Evolutionary conservation across 2,329 filamentous ascomycete genomes (phyloP).

Genomic region (Arachnomyces sp.): DNA sequence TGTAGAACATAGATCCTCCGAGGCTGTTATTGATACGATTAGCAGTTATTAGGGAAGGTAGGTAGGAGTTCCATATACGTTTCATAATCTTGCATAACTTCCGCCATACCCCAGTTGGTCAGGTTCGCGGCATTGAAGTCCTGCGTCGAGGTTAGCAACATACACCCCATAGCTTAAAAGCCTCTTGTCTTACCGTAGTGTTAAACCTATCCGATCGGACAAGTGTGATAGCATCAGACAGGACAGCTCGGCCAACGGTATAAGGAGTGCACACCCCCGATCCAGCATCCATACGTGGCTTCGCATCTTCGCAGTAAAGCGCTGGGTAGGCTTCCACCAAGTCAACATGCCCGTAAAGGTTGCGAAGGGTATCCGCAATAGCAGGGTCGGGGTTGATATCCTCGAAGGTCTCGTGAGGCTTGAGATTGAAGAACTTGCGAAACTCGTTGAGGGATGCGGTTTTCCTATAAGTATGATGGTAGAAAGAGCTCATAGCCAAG

Average conservation of each 20-base stretch:
- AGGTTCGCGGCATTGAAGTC: conserved; percentile 30
- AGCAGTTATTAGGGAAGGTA: not conserved
- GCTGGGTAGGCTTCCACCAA: conserved; percentile 64
- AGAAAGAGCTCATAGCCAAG: not conserved
- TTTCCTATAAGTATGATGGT: conserved; percentile 10
- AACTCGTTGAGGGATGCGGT: conserved; percentile 45
- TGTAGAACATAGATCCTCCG: conserved; percentile 23
- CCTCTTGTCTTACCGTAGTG: conserved; percentile 23
- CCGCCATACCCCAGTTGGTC: conserved; percentile 34
- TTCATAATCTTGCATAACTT: conserved; percentile 24
- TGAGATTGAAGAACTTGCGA: conserved; percentile 53
- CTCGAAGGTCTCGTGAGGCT: conserved; percentile 48
- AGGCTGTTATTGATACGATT: conserved; percentile 14
- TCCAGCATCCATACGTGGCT: conserved; percentile 29
- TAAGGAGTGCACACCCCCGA: conserved; percentile 31
- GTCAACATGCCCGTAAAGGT: conserved; percentile 56
- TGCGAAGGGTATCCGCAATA: conserved; percentile 48
- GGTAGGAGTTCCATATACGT: conserved; percentile 7
- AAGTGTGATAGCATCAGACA: conserved; percentile 37
- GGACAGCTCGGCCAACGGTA: conserved; percentile 32
- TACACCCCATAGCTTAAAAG: not conserved
- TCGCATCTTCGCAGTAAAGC: conserved; percentile 42
- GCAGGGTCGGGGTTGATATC: conserved; percentile 52
- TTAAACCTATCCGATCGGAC: conserved; percentile 35
- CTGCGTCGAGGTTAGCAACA: conserved; percentile 7